phyloP scores from a whole-genome alignment of 164 flowering plant genomes.

The Nymphaea colorata region DNA sequence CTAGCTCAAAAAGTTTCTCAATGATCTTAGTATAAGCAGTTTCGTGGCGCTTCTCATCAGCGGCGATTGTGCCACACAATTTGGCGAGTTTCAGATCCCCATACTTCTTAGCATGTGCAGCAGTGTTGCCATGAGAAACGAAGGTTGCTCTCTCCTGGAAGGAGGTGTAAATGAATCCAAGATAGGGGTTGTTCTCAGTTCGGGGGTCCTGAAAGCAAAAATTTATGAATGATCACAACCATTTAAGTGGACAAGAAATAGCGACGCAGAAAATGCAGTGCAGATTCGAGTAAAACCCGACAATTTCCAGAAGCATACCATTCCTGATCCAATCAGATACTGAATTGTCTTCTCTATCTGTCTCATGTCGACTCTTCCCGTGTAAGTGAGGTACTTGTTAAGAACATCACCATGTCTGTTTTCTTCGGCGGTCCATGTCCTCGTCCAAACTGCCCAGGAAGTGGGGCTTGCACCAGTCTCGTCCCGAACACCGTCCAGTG shows the following conservation, averaged over 20 bases:
- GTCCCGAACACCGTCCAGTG: slow-evolving; percentile 49
- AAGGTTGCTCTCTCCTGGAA: slow-evolving; percentile 77
- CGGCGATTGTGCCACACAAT: slow-evolving; percentile 64
- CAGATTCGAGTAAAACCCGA: background rate
- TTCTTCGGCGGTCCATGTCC: slow-evolving; percentile 70
- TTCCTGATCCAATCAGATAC: slow-evolving; percentile 68
- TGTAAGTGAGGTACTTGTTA: slow-evolving; percentile 53
- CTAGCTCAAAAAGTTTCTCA: slow-evolving; percentile 65
- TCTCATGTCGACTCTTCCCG: slow-evolving; percentile 63
- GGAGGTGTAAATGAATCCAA: slow-evolving; percentile 71
- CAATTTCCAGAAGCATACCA: slow-evolving; percentile 24
- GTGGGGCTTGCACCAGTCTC: slow-evolving; percentile 74
- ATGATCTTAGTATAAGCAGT: slow-evolving; percentile 52
- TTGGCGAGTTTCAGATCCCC: slow-evolving; percentile 65
- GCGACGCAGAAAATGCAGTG: background rate
- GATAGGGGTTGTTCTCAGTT: slow-evolving; percentile 70
- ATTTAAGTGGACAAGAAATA: background rate
- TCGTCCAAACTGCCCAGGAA: slow-evolving; percentile 68
- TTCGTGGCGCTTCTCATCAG: slow-evolving; percentile 77
- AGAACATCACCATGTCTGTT: slow-evolving; percentile 55
- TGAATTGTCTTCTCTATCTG: slow-evolving; percentile 70
- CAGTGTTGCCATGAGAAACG: slow-evolving; percentile 73
- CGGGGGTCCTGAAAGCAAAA: slow-evolving; percentile 37
- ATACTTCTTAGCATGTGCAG: slow-evolving; percentile 45
- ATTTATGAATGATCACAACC: too few species aligned